Evolutionary conservation across 73 alveolate genomes (phyloP), one percentile per base, ranked within the genome.

Genomic region (Paramecium bursaria): DNA sequence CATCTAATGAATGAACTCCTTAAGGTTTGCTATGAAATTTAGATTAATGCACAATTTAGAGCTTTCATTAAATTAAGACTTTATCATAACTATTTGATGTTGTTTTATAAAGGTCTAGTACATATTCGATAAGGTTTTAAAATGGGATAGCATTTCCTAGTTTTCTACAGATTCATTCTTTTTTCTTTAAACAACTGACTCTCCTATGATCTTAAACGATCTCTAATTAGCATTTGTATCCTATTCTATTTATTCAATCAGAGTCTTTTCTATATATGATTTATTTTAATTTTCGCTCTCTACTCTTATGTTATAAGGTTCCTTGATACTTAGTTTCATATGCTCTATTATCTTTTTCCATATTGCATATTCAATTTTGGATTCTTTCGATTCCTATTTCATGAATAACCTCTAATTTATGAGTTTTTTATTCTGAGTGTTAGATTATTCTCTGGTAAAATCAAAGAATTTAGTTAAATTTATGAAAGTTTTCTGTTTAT

Each of bases 1-100:
- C 53, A 67, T 67, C 17, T 67, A 39, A 67, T 67, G 82, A 10
- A 67, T 67, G 50, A 67, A 67, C 44, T 67, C 82, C 44, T 42
- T 67, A 4, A 67, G 42, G 44, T 67, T 67, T 10, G 82, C 46
- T 33, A 9, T 67, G 22, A 67, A 67, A 21, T 57, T 57, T 31
- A 67, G 26, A 39, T 67, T 47, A 10, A 67, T 10, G 21, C 82
- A 67, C 22, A 67, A 39, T 67, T 67, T 39, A 35, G 82, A 67
- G 44, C 82, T 35, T 21, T 17, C 15, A 21, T 17, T 21, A 15
- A 35, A 42, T 35, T 31, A 35, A 3, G 82, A 67, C 44, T 42
- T 67, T 2, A 67, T 11, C 0, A 47, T 67, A 1, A 67, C 44
- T 11, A 67, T 47, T 35, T 67, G 44, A 21, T 67, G 19, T 11